phyloP scores from a whole-genome alignment of 2,329 filamentous ascomycete species.

The Alternaria sp. region DNA sequence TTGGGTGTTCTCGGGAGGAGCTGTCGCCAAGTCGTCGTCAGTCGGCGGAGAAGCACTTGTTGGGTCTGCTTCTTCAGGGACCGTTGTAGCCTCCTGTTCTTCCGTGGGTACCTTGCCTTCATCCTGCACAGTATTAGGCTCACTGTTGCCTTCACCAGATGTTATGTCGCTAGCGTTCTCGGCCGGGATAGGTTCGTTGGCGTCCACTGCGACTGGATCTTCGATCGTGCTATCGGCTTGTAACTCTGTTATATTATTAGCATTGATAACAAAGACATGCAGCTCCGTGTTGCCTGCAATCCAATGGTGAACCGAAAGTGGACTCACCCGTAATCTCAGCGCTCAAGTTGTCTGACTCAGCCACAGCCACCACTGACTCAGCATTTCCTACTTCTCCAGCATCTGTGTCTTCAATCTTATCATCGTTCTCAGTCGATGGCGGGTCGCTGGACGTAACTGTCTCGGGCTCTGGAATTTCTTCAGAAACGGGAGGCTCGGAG shows the following conservation, averaged over 20 bases:
- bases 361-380: not conserved
- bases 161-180: not conserved
- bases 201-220: not conserved
- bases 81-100: not conserved
- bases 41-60: not conserved
- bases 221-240: not conserved
- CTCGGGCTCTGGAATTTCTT: not conserved
- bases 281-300: not conserved
- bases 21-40: not conserved
- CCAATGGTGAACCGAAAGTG: not conserved
- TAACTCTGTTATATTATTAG: constrained; percentile 7
- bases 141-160: not conserved
- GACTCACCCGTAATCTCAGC: constrained; percentile 8
- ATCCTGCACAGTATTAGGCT: not conserved
- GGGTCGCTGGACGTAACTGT: not conserved
- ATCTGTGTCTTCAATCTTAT: not conserved
- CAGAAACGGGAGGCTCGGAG: not conserved
- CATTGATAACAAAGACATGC: not conserved
- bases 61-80: not conserved
- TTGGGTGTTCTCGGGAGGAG: not conserved
- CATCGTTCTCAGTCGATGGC: constrained; percentile 8
- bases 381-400: not conserved
- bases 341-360: not conserved
- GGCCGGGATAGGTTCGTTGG: not conserved
- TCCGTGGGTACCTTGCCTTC: not conserved